Base-by-base conservation (phyloP, 2,329 filamentous ascomycete species). In the Aspergillus awamori region DNA sequence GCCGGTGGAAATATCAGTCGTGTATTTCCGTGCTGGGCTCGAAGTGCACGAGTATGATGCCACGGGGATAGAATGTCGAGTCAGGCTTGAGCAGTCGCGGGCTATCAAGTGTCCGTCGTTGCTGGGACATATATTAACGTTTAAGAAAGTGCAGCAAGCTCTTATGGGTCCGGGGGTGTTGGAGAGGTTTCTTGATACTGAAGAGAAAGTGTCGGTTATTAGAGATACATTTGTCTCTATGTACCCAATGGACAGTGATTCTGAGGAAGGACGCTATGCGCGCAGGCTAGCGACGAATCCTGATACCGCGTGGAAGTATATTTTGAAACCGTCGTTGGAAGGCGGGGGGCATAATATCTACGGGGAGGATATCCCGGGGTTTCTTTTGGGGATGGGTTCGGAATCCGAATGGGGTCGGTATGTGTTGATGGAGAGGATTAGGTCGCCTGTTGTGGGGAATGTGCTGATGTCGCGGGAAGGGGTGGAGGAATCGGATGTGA, bases 71-170 rank as follows among this genome's bases (percentile, higher is more conserved):
- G 62, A 72, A 45, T 67, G 68, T 4, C 71, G 79, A 6, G 57
- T 76, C 0, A 69, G 69, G 26, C 67, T 81, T 2, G 79, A 81
- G 58, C 65, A 67, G 13, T 79, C 77, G 2, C 58, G 62, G 15
- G 77, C 80, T 3, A 80, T 82, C 64, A 81, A 81, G 66, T 82
- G 79, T 55, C 79, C 80, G 0, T 74, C 76, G 7, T 64, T 82
- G 11, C 67, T 80, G 10, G 71, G 71, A 1, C 80, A 81, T 54
- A 64, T 81, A 13, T 70, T 75, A 0, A 79, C 76, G 5, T 77
- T 80, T 53, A 82, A 82, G 67, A 76, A 76, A 45, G 74, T 82
- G 0, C 80, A 82, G 60, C 74, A 79, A 60, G 74, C 75, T 8
- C 72, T 82, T 2, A 68, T 74, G 1, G 56, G 62, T 2, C 71